phyloP scores from a whole-genome alignment of 2,329 filamentous ascomycete species.

The Ophiosphaerella narmari region DNA sequence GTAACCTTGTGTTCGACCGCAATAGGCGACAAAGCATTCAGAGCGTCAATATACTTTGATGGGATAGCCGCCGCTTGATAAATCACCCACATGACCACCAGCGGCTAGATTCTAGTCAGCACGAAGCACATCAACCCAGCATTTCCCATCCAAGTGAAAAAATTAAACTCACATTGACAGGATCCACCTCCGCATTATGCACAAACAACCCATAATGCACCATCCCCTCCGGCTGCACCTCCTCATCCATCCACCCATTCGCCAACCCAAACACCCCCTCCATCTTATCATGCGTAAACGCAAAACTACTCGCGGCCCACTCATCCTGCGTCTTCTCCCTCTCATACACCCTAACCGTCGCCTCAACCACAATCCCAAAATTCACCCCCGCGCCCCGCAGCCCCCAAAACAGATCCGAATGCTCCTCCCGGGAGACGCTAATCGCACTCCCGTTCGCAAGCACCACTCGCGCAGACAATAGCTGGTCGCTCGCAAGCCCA shows the following conservation, averaged over 20 bases:
- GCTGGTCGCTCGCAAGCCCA: conserved; percentile 30
- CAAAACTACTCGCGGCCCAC: conserved; percentile 17
- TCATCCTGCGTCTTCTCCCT: conserved; percentile 7
- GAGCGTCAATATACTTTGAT: conserved; percentile 16
- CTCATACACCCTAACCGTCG: conserved; percentile 25
- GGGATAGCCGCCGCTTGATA: conserved; percentile 11
- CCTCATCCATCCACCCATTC: conserved; percentile 4
- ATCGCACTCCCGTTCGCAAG: conserved; percentile 43
- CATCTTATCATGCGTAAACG: conserved; percentile 22
- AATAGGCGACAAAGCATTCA: conserved; percentile 18
- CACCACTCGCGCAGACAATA: conserved; percentile 41
- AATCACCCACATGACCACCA: too few species aligned
- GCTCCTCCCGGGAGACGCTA: conserved; percentile 32
- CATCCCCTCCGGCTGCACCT: conserved; percentile 16
- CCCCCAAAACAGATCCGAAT: conserved; percentile 47
- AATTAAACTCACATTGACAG: conserved; percentile 13
- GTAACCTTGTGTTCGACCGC: conserved; percentile 10
- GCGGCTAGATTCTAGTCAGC: too few species aligned
- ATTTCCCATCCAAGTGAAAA: too few species aligned
- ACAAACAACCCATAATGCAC: conserved; percentile 18
- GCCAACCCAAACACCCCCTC: conserved; percentile 14
- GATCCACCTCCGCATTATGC: conserved; percentile 15
- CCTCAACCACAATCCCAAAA: conserved; percentile 38
- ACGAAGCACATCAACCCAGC: too few species aligned
- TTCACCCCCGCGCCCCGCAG: conserved; percentile 44